phyloP scores from a whole-genome alignment of 2,329 filamentous ascomycete species.

The Phialocephala sp. region DNA sequence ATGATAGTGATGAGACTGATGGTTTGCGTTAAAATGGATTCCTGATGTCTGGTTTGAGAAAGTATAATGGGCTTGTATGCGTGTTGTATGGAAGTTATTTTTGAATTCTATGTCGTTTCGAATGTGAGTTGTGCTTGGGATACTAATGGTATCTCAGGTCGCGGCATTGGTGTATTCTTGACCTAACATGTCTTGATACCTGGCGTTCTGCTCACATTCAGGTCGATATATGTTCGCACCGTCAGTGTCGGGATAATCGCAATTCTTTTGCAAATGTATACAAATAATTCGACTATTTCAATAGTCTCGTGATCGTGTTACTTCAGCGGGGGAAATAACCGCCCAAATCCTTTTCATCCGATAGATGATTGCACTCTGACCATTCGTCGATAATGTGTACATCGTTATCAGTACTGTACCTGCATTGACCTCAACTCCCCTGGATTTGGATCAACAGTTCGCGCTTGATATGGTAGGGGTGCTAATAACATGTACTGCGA shows the following conservation, averaged over 20 bases:
- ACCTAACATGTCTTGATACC: not conserved
- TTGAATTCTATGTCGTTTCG: not conserved
- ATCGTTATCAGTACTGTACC: not conserved
- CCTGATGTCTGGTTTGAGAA: not conserved
- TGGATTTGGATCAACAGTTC: no score
- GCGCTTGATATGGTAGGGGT: not conserved
- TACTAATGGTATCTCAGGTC: not conserved
- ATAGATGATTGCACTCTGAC: not conserved
- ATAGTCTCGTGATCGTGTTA: not conserved
- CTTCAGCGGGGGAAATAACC: not conserved
- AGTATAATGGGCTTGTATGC: not conserved
- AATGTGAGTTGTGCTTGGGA: not conserved
- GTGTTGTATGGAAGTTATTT: not conserved
- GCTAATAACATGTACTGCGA: no score
- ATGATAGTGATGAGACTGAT: not conserved
- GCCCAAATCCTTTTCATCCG: not conserved
- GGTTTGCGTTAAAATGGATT: not conserved
- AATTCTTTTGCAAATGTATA: no score
- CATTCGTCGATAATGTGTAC: not conserved
- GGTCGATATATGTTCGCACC: no score
- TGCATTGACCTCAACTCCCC: not conserved
- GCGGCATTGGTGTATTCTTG: not conserved
- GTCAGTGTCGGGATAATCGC: no score
- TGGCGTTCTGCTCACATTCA: not conserved
- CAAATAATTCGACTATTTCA: not conserved